Conservation (phyloP, 805 yeast species). For the Myxozyma melibiosi region DNA sequence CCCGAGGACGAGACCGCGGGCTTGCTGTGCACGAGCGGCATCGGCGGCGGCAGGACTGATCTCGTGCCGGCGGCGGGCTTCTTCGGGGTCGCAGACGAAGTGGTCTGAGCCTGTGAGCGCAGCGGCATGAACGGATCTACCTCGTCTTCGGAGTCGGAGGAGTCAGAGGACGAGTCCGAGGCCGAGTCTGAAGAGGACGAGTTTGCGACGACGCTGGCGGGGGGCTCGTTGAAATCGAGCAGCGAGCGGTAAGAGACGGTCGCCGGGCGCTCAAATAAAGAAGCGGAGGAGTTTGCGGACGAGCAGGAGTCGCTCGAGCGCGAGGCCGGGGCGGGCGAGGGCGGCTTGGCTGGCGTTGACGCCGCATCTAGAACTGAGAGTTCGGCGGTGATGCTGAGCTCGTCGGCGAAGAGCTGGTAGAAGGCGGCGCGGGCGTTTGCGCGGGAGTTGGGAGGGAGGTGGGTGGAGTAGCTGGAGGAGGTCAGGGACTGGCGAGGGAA, state of each 20-base stretch:
- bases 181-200: slow-evolving; percentile 10
- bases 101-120: background rate
- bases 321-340: background rate
- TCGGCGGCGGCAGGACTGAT: slow-evolving; percentile 26
- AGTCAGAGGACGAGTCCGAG: slow-evolving; percentile 17
- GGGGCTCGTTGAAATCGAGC: slow-evolving; percentile 11
- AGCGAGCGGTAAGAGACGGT: slow-evolving; percentile 21
- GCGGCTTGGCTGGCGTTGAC: slow-evolving; percentile 17
- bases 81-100: background rate
- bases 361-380: slow-evolving; percentile 14
- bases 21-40: background rate
- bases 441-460: background rate
- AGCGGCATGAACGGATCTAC: background rate
- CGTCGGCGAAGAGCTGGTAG: slow-evolving; percentile 29
- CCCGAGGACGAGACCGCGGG: slow-evolving; percentile 20
- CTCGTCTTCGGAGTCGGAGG: slow-evolving; percentile 15
- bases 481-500: slow-evolving; percentile 18
- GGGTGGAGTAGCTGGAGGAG: slow-evolving; percentile 3
- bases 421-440: slow-evolving; percentile 16
- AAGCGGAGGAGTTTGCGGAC: slow-evolving; percentile 1
- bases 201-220: background rate
- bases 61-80: background rate
- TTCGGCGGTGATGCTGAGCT: slow-evolving; percentile 21
- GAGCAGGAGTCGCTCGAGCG: background rate
- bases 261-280: slow-evolving; percentile 4